A percentile compares a stretch with the other conserved stretches of the same genome.
Conservation (phyloP, 805 yeast genomes). For the Lachancea cidri region DNA sequence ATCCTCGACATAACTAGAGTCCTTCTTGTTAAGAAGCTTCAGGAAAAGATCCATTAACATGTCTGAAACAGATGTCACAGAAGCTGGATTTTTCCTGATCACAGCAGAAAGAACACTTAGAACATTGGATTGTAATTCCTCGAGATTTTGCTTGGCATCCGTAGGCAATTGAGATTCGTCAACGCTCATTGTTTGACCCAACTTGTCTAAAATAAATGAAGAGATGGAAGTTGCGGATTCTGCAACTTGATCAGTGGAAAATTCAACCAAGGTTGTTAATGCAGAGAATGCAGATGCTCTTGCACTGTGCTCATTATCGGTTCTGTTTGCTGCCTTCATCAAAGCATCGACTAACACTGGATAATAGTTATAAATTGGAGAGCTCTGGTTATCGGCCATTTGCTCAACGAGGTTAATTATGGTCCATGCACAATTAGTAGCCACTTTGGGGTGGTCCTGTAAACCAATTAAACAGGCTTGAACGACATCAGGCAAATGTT, state of each 20-base stretch:
- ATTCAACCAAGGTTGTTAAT: constrained; percentile 71
- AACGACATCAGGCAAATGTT: constrained; percentile 65
- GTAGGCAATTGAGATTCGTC: constrained; percentile 52
- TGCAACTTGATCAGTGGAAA: constrained; percentile 65
- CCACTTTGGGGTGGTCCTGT: constrained; percentile 84
- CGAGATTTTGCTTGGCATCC: constrained; percentile 74
- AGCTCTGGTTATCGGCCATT: constrained; percentile 44
- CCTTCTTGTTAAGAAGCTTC: constrained; percentile 56
- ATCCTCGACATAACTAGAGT: constrained; percentile 77
- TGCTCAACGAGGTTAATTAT: constrained; percentile 88
- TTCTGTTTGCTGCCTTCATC: constrained; percentile 59
- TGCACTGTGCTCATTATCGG: constrained; percentile 80
- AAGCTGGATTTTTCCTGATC: constrained; percentile 71
- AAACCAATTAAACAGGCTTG: constrained; percentile 75
- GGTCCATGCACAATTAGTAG: constrained; percentile 98
- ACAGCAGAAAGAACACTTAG: constrained; percentile 75
- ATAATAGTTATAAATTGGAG: constrained; percentile 72
- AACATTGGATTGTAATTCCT: constrained; percentile 81
- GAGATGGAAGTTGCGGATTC: constrained; percentile 69
- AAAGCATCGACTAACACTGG: constrained; percentile 63
- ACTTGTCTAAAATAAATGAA: constrained; percentile 62
- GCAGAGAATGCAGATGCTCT: constrained; percentile 98
- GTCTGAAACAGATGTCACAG: constrained; percentile 68
- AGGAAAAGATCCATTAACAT: constrained; percentile 78
- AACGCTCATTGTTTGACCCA: constrained; percentile 62